Evolutionary conservation across 148 eudicot species (phyloP).

Genomic region (Rhododendron ovatum): DNA sequence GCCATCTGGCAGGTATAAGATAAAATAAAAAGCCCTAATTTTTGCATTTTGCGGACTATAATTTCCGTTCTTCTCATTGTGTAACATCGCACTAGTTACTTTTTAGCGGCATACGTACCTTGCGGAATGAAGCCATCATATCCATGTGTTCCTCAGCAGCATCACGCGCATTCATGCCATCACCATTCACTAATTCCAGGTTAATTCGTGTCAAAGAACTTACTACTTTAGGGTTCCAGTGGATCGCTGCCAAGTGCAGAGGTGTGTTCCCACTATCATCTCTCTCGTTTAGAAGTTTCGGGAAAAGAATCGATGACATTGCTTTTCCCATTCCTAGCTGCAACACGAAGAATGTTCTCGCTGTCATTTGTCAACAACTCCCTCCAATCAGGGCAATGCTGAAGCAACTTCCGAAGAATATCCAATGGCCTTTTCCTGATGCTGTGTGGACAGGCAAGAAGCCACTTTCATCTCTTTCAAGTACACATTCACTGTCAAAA

Average conservation of each 20-base stretch:
- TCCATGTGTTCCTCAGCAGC: conserved; percentile 18
- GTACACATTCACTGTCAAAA: too few relatives aligned
- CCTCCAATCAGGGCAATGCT: not conserved
- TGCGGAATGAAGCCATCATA: conserved; percentile 1
- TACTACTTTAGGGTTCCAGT: conserved; percentile 16
- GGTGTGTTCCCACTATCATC: conserved; percentile 19
- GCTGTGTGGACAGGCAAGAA: too few relatives aligned
- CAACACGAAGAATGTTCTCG: not conserved
- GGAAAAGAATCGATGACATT: not conserved
- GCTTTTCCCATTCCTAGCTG: not conserved
- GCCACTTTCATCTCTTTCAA: too few relatives aligned
- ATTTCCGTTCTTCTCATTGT: not conserved
- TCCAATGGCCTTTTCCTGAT: not conserved
- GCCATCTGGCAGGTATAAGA: not conserved
- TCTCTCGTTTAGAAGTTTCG: not conserved
- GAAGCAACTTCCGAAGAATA: not conserved
- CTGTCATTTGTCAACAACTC: not conserved
- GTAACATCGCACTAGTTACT: not conserved
- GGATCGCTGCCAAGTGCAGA: conserved; percentile 21
- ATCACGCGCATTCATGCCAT: conserved; percentile 16
- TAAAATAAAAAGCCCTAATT: not conserved
- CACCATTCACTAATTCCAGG: conserved; percentile 8
- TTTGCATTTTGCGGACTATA: not conserved
- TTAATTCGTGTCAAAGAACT: conserved; percentile 17
- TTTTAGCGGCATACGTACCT: not conserved